Percentiles rank a stretch among this genome's conserved stretches.
These are phyloP conservation scores for Yamagishiella unicocca DNA, from an alignment of 139 green algal species.

Conservation along the genomic window DNA sequence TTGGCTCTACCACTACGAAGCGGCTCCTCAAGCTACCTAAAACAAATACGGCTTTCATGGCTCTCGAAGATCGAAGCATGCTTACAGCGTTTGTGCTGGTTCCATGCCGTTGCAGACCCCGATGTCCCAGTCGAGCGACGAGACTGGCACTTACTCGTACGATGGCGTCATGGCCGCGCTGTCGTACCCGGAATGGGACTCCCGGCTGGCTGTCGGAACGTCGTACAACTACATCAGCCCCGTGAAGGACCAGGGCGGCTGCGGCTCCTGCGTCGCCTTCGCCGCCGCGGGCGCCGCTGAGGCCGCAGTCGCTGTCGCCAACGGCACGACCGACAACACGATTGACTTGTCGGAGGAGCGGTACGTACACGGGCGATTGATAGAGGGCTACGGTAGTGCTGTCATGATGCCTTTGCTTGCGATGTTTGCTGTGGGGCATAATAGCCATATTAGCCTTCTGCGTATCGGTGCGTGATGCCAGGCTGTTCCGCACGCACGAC, in stretches of 20 bases:
- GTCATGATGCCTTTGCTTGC: too few relatives aligned
- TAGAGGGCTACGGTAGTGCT: too few relatives aligned
- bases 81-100: background rate
- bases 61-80: too few relatives aligned
- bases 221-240: constrained; percentile 52
- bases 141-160: background rate
- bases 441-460: too few relatives aligned
- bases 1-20: too few relatives aligned
- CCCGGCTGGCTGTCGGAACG: constrained; percentile 11
- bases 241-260: constrained; percentile 73
- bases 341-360: constrained; percentile 11
- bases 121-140: background rate
- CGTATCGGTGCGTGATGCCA: too few relatives aligned
- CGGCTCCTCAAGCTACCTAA: background rate
- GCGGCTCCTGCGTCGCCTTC: constrained; percentile 77
- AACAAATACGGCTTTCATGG: too few relatives aligned
- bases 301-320: background rate
- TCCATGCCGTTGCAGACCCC: background rate
- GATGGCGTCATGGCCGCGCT: background rate
- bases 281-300: background rate
- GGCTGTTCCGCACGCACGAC: too few relatives aligned
- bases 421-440: too few relatives aligned
- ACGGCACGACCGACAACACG: background rate
- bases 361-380: background rate
- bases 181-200: constrained; percentile 19